phyloP scores from a whole-genome alignment of 805 yeast species.

The Schwanniomyces sp. region DNA sequence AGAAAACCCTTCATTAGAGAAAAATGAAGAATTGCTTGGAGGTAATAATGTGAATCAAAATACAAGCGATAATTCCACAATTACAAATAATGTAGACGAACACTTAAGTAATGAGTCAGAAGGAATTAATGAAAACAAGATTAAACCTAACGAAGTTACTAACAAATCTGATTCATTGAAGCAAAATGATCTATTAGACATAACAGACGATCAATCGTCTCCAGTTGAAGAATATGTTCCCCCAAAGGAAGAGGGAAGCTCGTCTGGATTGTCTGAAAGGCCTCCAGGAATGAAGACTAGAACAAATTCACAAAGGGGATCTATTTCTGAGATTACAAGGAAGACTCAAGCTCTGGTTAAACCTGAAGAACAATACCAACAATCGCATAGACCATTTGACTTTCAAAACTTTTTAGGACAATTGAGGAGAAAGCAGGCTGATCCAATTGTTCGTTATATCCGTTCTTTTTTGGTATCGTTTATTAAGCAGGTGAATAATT shows the following conservation, averaged over 20 bases:
- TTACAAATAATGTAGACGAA: background rate
- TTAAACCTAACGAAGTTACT: background rate
- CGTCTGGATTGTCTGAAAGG: background rate
- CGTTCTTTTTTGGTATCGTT: slow-evolving; percentile 83
- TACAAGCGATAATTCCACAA: no score
- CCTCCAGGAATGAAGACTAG: background rate
- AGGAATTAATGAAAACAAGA: background rate
- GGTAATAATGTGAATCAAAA: no score
- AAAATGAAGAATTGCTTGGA: no score
- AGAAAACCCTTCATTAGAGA: no score
- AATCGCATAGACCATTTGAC: slow-evolving; percentile 61
- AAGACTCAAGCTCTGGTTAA: slow-evolving; percentile 14
- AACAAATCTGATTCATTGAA: background rate
- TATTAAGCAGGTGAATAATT: slow-evolving; percentile 50
- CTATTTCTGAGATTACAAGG: slow-evolving; percentile 2
- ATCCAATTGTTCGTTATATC: slow-evolving; percentile 83
- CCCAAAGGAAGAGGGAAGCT: slow-evolving; percentile 10
- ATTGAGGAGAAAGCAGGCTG: slow-evolving; percentile 73
- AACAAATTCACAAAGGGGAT: background rate
- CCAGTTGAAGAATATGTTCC: slow-evolving; percentile 18
- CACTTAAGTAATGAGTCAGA: background rate
- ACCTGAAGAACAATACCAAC: slow-evolving; percentile 39
- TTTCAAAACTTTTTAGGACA: slow-evolving; percentile 77
- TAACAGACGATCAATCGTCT: slow-evolving; percentile 10
- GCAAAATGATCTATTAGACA: slow-evolving; percentile 8